These are phyloP conservation scores for Citrullus colocynthis DNA, from an alignment of 306 rosid species.

Conservation along the genomic window DNA sequence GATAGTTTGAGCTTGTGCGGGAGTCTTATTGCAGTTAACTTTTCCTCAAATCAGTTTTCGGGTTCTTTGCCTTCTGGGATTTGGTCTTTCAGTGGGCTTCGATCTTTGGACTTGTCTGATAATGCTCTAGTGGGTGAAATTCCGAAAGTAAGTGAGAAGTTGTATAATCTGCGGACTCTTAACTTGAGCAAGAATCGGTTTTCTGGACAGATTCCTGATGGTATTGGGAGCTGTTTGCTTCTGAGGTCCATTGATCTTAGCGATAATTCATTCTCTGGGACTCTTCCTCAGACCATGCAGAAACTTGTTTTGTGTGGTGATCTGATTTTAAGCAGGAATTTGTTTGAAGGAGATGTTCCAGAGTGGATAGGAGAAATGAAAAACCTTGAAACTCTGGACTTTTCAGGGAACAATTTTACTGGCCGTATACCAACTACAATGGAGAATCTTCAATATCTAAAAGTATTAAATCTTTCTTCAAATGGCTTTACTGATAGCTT, in stretches of 20 bases:
- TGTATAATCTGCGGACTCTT: slow-evolving; percentile 53
- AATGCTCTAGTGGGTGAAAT: slow-evolving; percentile 50
- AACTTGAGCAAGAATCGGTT: slow-evolving; percentile 41
- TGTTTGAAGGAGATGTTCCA: slow-evolving; percentile 36
- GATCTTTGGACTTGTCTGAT: slow-evolving; percentile 60
- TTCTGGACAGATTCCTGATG: slow-evolving; percentile 52
- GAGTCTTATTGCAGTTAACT: slow-evolving; percentile 38
- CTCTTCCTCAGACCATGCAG: slow-evolving; percentile 38
- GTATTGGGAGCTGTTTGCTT: slow-evolving; percentile 59
- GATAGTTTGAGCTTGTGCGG: slow-evolving; percentile 39
- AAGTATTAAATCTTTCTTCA: slow-evolving; percentile 39
- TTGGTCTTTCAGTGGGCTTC: slow-evolving; percentile 56
- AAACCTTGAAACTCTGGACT: slow-evolving; percentile 42
- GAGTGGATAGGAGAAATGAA: slow-evolving; percentile 58
- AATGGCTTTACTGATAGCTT: slow-evolving; percentile 58
- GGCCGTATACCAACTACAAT: slow-evolving; percentile 45
- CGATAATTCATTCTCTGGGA: slow-evolving; percentile 40
- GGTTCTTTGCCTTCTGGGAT: slow-evolving; percentile 43
- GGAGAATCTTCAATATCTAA: slow-evolving; percentile 37
- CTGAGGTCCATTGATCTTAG: slow-evolving; percentile 51
- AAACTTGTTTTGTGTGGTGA: slow-evolving; percentile 26
- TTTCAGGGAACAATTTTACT: slow-evolving; percentile 45
- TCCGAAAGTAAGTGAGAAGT: slow-evolving; percentile 37
- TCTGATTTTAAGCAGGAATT: slow-evolving; percentile 38
- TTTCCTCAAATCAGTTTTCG: slow-evolving; percentile 47